Evolutionary conservation across 129 eudicot genomes (phyloP).

Genomic region (Ambrosia artemisiifolia): DNA sequence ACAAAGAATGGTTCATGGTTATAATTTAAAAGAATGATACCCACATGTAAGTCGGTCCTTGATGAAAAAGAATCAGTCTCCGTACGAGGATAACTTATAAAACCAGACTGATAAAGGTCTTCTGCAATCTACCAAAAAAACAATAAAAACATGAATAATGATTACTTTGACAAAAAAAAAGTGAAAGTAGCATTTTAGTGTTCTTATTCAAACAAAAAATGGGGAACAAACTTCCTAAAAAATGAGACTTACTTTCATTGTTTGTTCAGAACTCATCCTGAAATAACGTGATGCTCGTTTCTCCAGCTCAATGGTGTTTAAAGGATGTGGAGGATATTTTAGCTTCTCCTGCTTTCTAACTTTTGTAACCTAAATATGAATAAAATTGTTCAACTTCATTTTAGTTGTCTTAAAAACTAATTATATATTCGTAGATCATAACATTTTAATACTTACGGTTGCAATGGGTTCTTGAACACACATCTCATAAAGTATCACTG

Average conservation of each 20-base stretch:
- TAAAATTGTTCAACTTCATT: neutral
- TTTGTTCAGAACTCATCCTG: conserved; percentile 79
- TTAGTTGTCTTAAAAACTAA: neutral
- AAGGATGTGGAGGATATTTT: conserved; percentile 87
- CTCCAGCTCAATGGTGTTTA: conserved; percentile 95
- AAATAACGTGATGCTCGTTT: conserved; percentile 96
- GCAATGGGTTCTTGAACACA: conserved; percentile 84
- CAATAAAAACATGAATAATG: neutral
- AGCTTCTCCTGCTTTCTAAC: conserved; percentile 70
- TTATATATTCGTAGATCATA: neutral
- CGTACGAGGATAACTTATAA: conserved; percentile 97
- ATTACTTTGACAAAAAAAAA: neutral
- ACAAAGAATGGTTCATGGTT: neutral
- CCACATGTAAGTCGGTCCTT: conserved; percentile 68
- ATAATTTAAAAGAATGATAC: conserved; percentile 18
- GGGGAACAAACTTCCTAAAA: neutral
- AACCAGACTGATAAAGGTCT: conserved; percentile 94
- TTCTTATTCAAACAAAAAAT: conserved; percentile 9
- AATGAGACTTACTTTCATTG: conserved; percentile 70
- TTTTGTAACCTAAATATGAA: conserved; percentile 61
- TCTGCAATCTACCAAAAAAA: conserved; percentile 69
- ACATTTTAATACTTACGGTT: conserved; percentile 58
- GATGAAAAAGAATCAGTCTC: conserved; percentile 82
- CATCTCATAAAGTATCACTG: conserved; percentile 82
- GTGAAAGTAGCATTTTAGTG: neutral